Conservation (phyloP, 768 basidiomycete genomes). For the Russula sp. region DNA sequence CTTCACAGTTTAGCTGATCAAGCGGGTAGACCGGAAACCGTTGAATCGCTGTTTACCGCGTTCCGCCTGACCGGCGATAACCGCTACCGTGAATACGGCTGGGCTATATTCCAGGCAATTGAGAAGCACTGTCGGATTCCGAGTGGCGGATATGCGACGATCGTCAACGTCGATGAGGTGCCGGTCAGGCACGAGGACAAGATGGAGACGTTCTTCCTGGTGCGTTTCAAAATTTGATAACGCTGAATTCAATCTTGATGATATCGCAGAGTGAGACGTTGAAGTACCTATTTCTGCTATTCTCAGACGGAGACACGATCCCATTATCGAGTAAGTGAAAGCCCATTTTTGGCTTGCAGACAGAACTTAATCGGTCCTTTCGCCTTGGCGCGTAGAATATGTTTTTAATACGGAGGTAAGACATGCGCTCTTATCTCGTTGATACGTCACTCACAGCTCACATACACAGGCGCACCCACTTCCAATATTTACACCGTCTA, state of each 20-base stretch:
- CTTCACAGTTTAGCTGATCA: neutral
- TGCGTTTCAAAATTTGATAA: conserved; percentile 31
- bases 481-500: conserved; percentile 57
- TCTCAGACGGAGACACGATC: conserved; percentile 65
- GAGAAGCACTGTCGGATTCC: conserved; percentile 71
- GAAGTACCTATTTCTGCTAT: conserved; percentile 87
- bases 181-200: conserved; percentile 70
- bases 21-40: conserved; percentile 72
- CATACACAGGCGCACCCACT: conserved; percentile 54
- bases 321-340: conserved; percentile 59
- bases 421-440: neutral
- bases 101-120: conserved; percentile 87
- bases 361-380: conserved; percentile 14
- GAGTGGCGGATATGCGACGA: conserved; percentile 78
- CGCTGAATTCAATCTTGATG: neutral
- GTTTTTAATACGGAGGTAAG: conserved; percentile 90
- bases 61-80: conserved; percentile 84
- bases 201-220: conserved; percentile 96
- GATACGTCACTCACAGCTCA: neutral
- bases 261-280: conserved; percentile 69
- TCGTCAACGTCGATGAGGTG: conserved; percentile 78
- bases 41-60: conserved; percentile 90
- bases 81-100: conserved; percentile 76
- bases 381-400: conserved; percentile 43
- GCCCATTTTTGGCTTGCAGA: neutral